Conservation (phyloP, 768 basidiomycete genomes). For the Mycena capillaripes region DNA sequence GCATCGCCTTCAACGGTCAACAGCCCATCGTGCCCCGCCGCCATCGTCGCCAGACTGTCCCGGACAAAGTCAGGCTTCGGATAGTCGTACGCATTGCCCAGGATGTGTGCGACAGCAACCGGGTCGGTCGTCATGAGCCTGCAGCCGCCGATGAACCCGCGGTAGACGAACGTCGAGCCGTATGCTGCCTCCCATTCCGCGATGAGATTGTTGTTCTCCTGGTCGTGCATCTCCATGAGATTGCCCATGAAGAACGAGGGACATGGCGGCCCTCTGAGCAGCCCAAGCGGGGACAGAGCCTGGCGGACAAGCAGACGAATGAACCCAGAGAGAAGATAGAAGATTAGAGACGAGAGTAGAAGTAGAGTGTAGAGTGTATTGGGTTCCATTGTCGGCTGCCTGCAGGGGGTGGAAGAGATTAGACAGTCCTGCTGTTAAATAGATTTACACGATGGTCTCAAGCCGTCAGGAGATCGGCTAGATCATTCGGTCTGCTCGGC, state of each 20-base stretch:
- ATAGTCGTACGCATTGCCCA: conserved; percentile 68
- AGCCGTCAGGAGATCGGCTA: conserved; percentile 18
- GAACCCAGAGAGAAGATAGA: conserved; percentile 47
- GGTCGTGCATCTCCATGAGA: conserved; percentile 66
- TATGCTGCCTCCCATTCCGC: conserved; percentile 59
- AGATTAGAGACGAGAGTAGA: conserved; percentile 43
- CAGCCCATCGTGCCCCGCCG: conserved; percentile 62
- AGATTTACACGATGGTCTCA: conserved; percentile 8
- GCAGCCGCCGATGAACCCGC: conserved; percentile 64
- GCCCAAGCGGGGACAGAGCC: conserved; percentile 60
- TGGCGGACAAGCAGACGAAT: conserved; percentile 60
- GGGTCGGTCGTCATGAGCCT: conserved; percentile 74
- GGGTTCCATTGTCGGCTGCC: conserved; percentile 29
- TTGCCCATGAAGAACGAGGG: conserved; percentile 66
- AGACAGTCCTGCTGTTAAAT: conserved; percentile 22
- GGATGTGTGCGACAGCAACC: conserved; percentile 68
- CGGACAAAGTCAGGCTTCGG: conserved; percentile 74
- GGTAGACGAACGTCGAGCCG: conserved; percentile 66
- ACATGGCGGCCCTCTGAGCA: conserved; percentile 61
- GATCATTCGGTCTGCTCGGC: conserved; percentile 20
- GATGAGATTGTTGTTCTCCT: conserved; percentile 68
- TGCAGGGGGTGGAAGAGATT: conserved; percentile 10
- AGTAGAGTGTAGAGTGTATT: conserved; percentile 31
- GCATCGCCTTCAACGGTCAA: conserved; percentile 68
- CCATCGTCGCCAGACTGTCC: conserved; percentile 66